Percentiles rank a stretch among this genome's conserved stretches.
Evolutionary conservation across 1,284 basidiomycete genomes (phyloP).

Genomic region (Melampsora abietis-canadensis): DNA sequence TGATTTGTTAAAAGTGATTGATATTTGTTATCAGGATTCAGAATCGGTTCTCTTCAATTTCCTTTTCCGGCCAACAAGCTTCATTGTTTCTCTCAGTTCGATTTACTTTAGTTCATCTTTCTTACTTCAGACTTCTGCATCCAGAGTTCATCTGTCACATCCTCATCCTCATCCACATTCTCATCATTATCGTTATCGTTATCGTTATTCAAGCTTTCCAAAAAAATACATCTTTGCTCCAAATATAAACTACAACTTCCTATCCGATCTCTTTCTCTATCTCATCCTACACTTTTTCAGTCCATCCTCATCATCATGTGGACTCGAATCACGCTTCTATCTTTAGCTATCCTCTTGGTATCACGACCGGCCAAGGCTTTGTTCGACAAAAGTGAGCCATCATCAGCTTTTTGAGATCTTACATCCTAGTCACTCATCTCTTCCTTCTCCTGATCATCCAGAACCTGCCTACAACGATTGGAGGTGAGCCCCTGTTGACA

Average conservation of each 20-base stretch:
- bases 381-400: constrained; percentile 32
- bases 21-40: no score
- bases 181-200: background rate
- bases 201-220: background rate
- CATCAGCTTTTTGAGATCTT: background rate
- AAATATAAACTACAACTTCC: background rate
- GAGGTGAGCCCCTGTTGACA: constrained; percentile 12
- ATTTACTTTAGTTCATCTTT: background rate
- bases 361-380: constrained; percentile 9
- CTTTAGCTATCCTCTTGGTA: constrained; percentile 11
- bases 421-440: background rate
- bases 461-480: constrained; percentile 42
- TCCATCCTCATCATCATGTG: background rate
- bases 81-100: no score
- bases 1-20: no score
- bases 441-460: constrained; percentile 11
- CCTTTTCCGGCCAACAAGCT: no score
- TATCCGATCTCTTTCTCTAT: background rate
- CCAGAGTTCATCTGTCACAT: background rate
- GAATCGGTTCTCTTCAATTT: no score
- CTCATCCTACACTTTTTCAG: background rate
- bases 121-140: background rate
- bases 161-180: background rate
- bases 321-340: constrained; percentile 2
- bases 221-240: background rate